Base-by-base conservation (phyloP, 1,284 basidiomycete genomes). In the Cryptococcus floricola region DNA sequence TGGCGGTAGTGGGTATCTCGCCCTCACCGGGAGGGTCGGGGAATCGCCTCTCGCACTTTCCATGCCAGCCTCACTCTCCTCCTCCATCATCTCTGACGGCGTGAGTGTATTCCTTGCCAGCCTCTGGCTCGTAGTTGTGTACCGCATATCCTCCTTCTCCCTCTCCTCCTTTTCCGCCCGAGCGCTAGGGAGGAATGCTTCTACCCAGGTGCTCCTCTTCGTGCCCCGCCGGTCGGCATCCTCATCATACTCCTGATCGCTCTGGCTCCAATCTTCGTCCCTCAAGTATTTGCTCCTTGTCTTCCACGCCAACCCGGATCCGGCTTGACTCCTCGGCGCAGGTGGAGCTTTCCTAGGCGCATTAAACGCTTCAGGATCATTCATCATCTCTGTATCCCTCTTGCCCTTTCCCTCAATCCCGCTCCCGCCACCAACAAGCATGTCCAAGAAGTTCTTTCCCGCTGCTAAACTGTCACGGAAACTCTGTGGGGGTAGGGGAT, bases 321-420 rank as follows among this genome's bases (percentile, higher is more conserved):
- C 31, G 39, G 28, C 43, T 18, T 34, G 43, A 31, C 31, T 18
- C 37, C 23, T 34, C 7, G 23, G 18, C 8, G 31, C 31, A 9
- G 23, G 41, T 19, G 57, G 57, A 18, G 53, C 53, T 8, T 39
- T 51, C n/a, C 57, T 31, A 28, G 57, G 57, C 19, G 50, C 39
- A 39, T 31, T 44, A 31, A 59, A 59, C 13, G 53, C 31, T 12
- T 41, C 37, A 10, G 53, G 53, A 55, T 59, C 50, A n/a, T 23
- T 39, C 43, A 55, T 52, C 34, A 59, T 39, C 42, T 54, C 53
- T 8, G 50, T 60, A 16, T 45, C 34, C 52, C 52, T 57, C 54
- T 43, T 48, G 37, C 8, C 44, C 53, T n/a, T 50, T 13, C 39
- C 27, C 34, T n/a, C 34, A 25, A 37, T 39, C 38, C 28, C 52